phyloP scores from a whole-genome alignment of 805 yeast species.

The Saccharomycopsis synnaedendra region DNA sequence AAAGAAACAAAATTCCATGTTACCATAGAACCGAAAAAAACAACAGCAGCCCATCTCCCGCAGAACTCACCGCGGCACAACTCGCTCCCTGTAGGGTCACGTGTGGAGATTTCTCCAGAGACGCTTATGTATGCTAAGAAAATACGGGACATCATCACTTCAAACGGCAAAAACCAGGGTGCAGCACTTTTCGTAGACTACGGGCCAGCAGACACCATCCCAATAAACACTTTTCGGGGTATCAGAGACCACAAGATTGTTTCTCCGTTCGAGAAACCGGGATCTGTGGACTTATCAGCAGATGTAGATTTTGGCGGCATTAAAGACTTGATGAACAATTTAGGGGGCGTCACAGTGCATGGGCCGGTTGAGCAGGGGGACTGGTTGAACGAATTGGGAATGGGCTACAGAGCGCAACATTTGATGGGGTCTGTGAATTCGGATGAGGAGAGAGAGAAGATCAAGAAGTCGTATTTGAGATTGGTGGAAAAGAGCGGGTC shows the following conservation, averaged over 20 bases:
- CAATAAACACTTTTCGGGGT: slow-evolving; percentile 65
- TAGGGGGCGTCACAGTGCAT: slow-evolving; percentile 22
- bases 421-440: slow-evolving; percentile 32
- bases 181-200: slow-evolving; percentile 70
- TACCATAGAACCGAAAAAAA: slow-evolving; percentile 44
- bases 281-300: slow-evolving; percentile 69
- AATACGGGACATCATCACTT: slow-evolving; percentile 33
- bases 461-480: slow-evolving; percentile 48
- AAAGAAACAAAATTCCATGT: slow-evolving; percentile 36
- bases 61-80: slow-evolving; percentile 36
- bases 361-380: slow-evolving; percentile 72
- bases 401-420: slow-evolving; percentile 57
- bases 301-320: slow-evolving; percentile 74
- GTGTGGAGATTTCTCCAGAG: slow-evolving; percentile 68
- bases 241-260: slow-evolving; percentile 63
- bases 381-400: slow-evolving; percentile 67
- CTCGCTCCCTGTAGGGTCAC: slow-evolving; percentile 41
- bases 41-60: slow-evolving; percentile 53
- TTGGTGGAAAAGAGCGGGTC: slow-evolving; percentile 48
- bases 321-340: slow-evolving; percentile 24
- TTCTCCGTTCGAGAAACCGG: slow-evolving; percentile 65
- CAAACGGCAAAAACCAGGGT: slow-evolving; percentile 33
- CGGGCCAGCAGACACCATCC: slow-evolving; percentile 52
- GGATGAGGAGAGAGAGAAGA: slow-evolving; percentile 36
- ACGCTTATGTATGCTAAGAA: slow-evolving; percentile 46